Evolutionary conservation across 2,329 filamentous ascomycete species (phyloP), one percentile per base, ranked within the genome.

Genomic region (Botryotinia calthae): DNA sequence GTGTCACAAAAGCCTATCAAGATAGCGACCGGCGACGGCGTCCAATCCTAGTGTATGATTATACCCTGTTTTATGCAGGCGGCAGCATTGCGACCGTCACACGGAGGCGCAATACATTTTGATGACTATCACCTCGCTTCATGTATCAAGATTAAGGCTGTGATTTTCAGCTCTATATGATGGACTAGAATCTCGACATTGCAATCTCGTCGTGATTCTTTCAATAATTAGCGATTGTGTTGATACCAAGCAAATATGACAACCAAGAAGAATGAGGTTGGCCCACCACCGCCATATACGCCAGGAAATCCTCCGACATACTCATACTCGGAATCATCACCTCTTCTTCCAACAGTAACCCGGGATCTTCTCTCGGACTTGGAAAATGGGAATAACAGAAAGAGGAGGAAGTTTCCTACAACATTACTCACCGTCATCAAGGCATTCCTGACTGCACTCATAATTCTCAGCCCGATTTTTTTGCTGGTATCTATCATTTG

Each of bases 21-120:
- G 46, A 67, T 54, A 28, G 7, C 14, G 1, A 28, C n/a, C n/a
- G n/a, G 51, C 12, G 51, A n/a, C n/a, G 31, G 31, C 16, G 46
- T 54, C 64, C 46, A 67, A 67, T 67, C 64, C 40, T n/a, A 31
- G 42, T 46, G 40, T 22, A 46, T 64, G 12, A 18, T 46, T 16
- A 18, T 28, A 67, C 64, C 64, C 31, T 28, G 64, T 54, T 54
- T 5, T 67, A 51, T 67, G 64, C 46, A 67, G 37, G 64, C 34
- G 46, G 46, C 31, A 31, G 64, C 46, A 54, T 67, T 10, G 31
- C n/a, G 64, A 51, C 46, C 14, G 22, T 37, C 22, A 25, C 46
- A 46, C 34, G 46, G 46, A 54, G 64, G 46, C 9, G 31, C 64
- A 54, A 66, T n/a, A 28, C 31, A 51, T 40, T 51, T 51, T 25